Evolutionary conservation across 306 rosid genomes (phyloP).

Genomic region (Cotoneaster glaucophyllus): DNA sequence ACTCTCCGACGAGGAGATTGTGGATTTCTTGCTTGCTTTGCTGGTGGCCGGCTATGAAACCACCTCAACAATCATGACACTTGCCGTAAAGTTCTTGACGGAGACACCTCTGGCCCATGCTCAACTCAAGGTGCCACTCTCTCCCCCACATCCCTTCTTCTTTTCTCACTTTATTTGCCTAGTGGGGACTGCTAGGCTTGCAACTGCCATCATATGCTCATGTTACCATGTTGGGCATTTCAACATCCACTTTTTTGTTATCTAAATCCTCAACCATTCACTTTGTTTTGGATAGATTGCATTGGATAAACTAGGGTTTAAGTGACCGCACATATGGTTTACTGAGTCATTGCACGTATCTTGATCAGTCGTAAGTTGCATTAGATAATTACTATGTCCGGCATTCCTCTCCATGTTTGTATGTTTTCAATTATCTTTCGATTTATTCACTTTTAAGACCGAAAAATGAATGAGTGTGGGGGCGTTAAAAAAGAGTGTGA

Average conservation of each 20-base stretch:
- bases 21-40: slow-evolving; percentile 81
- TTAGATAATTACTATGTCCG: no score
- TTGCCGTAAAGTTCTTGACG: slow-evolving; percentile 84
- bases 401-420: neutral
- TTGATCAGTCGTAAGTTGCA: no score
- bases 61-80: slow-evolving; percentile 93
- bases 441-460: no score
- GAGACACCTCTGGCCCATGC: slow-evolving; percentile 88
- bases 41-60: slow-evolving; percentile 95
- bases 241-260: slow-evolving; percentile 32
- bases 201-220: neutral
- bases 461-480: no score
- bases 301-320: no score
- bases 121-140: slow-evolving; percentile 71
- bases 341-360: no score
- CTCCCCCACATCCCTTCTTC: neutral
- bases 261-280: slow-evolving; percentile 17
- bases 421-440: neutral
- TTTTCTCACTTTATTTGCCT: neutral
- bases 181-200: slow-evolving; percentile 1
- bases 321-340: no score
- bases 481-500: no score
- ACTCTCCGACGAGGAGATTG: slow-evolving; percentile 73
- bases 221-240: neutral
- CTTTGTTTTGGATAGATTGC: neutral